phyloP scores from a whole-genome alignment of 192 early-diverging fungal genomes.

The Mortierella hygrophila region DNA sequence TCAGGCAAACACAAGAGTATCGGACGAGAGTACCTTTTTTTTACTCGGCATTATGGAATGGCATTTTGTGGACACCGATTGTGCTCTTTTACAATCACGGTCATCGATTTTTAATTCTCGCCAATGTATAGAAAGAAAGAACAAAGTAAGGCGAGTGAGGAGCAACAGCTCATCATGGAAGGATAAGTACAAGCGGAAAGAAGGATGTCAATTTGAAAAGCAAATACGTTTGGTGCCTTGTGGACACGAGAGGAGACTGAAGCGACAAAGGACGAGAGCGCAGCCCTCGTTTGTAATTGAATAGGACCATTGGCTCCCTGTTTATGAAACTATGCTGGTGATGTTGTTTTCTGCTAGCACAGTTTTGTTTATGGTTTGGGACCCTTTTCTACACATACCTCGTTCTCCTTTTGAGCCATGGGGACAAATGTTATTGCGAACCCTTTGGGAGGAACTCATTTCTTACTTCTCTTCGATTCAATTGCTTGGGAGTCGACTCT shows the following conservation, averaged over 20 bases:
- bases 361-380: background rate
- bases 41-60: background rate
- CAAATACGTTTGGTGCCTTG: too few relatives aligned
- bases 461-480: background rate
- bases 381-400: background rate
- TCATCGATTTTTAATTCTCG: background rate
- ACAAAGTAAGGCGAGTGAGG: background rate
- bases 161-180: background rate
- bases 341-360: background rate
- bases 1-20: background rate
- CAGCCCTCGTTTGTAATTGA: background rate
- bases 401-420: background rate
- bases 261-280: background rate
- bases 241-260: too few relatives aligned
- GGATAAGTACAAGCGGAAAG: background rate
- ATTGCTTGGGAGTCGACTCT: background rate
- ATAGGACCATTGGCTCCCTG: background rate
- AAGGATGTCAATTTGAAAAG: background rate
- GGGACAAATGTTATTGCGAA: slow-evolving; percentile 2
- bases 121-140: background rate
- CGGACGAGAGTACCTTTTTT: background rate
- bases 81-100: background rate
- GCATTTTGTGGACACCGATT: background rate
- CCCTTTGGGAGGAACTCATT: background rate
- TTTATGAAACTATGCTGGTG: background rate